Evolutionary conservation across 2,329 filamentous ascomycete species (phyloP).

Genomic region (Orbilia blumenaviensis): DNA sequence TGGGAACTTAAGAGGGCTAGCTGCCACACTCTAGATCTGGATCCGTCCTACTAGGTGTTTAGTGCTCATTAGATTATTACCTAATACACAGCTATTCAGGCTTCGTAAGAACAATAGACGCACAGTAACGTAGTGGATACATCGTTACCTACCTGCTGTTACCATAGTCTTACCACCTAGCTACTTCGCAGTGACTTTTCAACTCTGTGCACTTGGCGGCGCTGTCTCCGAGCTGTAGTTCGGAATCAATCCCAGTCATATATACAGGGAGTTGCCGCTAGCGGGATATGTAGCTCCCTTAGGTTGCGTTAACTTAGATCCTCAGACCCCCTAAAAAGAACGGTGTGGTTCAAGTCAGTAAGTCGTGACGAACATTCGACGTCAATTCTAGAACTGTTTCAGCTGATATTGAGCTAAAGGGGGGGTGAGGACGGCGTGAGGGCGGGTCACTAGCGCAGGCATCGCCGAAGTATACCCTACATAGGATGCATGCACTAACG

Average conservation of each 20-base stretch:
- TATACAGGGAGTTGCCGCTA: background rate
- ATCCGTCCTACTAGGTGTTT: background rate
- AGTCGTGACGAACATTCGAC: background rate
- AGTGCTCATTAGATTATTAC: no score
- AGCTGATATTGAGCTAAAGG: conserved; percentile 25
- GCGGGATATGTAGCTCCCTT: background rate
- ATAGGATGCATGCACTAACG: background rate
- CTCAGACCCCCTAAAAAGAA: background rate
- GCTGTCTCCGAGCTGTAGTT: conserved; percentile 33
- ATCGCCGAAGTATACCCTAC: conserved; percentile 29
- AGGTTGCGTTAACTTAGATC: background rate
- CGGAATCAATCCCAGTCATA: background rate
- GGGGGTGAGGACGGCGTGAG: conserved; percentile 10
- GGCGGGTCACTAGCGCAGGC: conserved; percentile 49
- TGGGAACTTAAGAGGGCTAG: no score
- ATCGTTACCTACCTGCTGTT: background rate
- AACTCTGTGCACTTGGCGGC: conserved; percentile 6
- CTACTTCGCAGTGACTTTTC: conserved; percentile 27
- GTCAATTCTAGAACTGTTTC: conserved; percentile 26
- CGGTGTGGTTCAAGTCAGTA: background rate
- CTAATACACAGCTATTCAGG: background rate
- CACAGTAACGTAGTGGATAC: background rate
- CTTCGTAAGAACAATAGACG: no score
- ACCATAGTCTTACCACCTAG: background rate
- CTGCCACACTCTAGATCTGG: no score